Conservation (phyloP, 331 rosid species). For the Ulmus americana region DNA sequence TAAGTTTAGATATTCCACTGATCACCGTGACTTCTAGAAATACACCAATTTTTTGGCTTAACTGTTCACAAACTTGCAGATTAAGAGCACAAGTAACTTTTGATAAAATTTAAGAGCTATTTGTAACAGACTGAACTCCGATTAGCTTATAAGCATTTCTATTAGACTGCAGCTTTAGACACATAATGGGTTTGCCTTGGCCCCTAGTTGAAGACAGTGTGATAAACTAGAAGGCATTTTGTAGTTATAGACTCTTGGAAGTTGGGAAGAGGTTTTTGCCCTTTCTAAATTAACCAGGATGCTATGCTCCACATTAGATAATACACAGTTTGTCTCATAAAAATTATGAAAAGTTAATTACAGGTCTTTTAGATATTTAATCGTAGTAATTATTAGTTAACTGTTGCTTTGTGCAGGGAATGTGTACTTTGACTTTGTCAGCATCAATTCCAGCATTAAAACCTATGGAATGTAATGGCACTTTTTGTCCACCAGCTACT, state of each 20-base stretch:
- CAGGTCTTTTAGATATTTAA: not conserved
- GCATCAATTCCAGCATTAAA: constrained; percentile 63
- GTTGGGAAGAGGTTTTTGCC: not conserved
- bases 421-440: constrained; percentile 86
- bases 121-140: not conserved
- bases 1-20: too few relatives aligned
- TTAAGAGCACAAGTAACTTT: too few relatives aligned
- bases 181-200: too few relatives aligned
- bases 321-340: not conserved
- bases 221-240: not conserved
- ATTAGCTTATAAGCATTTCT: not conserved
- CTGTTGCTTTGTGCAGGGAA: constrained; percentile 57
- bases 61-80: too few relatives aligned
- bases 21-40: too few relatives aligned
- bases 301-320: not conserved
- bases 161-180: not conserved
- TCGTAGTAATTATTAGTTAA: too few relatives aligned
- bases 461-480: constrained; percentile 60
- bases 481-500: constrained; percentile 68
- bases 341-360: not conserved
- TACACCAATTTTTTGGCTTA: too few relatives aligned
- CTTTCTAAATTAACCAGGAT: not conserved
- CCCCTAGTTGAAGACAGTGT: not conserved
- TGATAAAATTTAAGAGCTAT: not conserved
- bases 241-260: not conserved